These are phyloP conservation scores for Schoenoplectus tabernaemontani DNA, from an alignment of 202 grass and related monocot species.

Conservation along the genomic window DNA sequence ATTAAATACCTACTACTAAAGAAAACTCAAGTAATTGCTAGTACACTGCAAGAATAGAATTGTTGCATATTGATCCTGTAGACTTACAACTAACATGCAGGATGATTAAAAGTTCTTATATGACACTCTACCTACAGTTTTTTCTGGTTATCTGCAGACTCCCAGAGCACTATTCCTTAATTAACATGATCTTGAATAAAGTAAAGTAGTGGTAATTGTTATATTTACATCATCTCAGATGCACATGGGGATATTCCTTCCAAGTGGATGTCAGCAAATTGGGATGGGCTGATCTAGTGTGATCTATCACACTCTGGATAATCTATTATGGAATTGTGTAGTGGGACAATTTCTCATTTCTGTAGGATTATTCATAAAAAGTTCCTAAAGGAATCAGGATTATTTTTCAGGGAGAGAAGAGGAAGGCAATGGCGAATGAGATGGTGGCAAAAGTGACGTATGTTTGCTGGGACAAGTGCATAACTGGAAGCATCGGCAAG, in stretches of 20 bases:
- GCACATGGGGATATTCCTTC: not conserved
- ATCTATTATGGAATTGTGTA: not conserved
- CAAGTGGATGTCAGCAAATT: not conserved
- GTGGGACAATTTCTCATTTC: not conserved
- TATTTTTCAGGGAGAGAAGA: constrained; percentile 46
- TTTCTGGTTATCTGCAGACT: not conserved
- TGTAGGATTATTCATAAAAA: not conserved
- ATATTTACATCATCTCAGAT: not conserved
- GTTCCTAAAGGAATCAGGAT: not conserved
- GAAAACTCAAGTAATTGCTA: not conserved
- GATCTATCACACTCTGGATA: not conserved
- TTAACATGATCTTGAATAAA: not conserved
- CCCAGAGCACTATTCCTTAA: not conserved
- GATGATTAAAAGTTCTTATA: not conserved
- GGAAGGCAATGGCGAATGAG: constrained; percentile 52
- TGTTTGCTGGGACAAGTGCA: constrained; percentile 68
- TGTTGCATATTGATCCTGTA: not conserved
- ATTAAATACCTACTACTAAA: not conserved
- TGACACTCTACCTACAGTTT: not conserved
- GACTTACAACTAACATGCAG: not conserved
- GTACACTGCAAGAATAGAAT: not conserved
- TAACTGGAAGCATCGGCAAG: constrained; percentile 50
- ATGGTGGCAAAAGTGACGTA: constrained; percentile 52
- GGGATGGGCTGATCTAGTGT: not conserved
- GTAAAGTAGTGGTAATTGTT: not conserved